These are phyloP conservation scores for Teunomyces gatunensis DNA, from an alignment of 805 yeast species.

Conservation along the genomic window DNA sequence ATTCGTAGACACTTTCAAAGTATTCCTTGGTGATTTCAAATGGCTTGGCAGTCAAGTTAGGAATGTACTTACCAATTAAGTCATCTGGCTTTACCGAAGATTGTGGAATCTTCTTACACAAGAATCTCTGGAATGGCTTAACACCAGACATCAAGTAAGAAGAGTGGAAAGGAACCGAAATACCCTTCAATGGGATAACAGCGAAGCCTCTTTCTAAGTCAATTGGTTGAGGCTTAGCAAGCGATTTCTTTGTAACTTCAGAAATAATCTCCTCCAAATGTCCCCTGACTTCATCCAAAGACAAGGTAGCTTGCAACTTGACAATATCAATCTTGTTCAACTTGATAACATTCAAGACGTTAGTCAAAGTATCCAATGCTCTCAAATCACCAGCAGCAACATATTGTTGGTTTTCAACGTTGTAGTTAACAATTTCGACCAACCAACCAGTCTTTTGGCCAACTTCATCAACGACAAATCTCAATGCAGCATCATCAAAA, in stretches of 20 bases:
- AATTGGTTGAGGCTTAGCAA: constrained; percentile 93
- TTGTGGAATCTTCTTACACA: constrained; percentile 92
- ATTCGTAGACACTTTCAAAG: constrained; percentile 90
- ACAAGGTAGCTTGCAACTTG: constrained; percentile 76
- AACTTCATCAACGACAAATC: constrained; percentile 90
- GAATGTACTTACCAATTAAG: constrained; percentile 93
- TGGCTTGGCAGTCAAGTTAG: constrained; percentile 97
- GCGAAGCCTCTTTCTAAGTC: constrained; percentile 98
- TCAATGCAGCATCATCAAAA: constrained; percentile 88
- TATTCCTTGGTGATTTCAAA: constrained; percentile 94
- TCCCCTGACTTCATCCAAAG: constrained; percentile 83
- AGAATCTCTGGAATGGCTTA: constrained; percentile 97
- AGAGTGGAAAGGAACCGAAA: constrained; percentile 99
- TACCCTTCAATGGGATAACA: constrained; percentile 96
- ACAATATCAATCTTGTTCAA: constrained; percentile 91
- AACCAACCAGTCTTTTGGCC: constrained; percentile 85
- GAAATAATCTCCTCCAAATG: constrained; percentile 85
- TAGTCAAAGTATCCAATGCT: constrained; percentile 88
- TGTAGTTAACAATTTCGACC: constrained; percentile 95
- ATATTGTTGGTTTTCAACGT: constrained; percentile 97
- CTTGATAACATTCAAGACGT: constrained; percentile 90
- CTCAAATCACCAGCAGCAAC: constrained; percentile 99
- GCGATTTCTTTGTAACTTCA: constrained; percentile 78
- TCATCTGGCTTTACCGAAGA: constrained; percentile 94
- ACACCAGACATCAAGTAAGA: constrained; percentile 98